phyloP scores from a whole-genome alignment of 306 rosid species.

The Alnus rubra region DNA sequence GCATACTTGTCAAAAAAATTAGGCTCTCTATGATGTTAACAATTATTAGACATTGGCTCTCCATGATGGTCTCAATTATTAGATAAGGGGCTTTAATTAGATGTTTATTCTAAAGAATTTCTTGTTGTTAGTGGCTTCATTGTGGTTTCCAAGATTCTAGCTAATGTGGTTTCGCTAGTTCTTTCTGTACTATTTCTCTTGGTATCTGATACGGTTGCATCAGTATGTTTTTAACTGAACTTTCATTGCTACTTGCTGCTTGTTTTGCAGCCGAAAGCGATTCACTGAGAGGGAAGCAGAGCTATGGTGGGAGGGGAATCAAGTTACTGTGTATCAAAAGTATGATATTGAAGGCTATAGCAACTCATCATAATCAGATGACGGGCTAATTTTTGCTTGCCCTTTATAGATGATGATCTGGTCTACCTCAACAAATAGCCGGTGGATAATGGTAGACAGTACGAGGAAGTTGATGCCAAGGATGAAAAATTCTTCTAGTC shows the following conservation, averaged over 20 bases:
- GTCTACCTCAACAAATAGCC: neutral
- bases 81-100: neutral
- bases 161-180: neutral
- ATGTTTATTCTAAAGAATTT: neutral
- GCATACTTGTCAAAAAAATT: neutral
- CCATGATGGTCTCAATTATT: neutral
- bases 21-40: neutral
- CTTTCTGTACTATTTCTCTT: neutral
- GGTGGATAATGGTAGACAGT: neutral
- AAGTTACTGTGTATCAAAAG: constrained; percentile 54
- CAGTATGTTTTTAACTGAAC: neutral
- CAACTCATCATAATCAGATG: constrained; percentile 41
- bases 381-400: constrained; percentile 37
- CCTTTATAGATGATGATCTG: constrained; percentile 28
- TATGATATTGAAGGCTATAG: constrained; percentile 65
- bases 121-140: neutral
- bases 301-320: constrained; percentile 90
- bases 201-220: neutral
- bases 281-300: constrained; percentile 71
- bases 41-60: neutral
- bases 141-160: neutral
- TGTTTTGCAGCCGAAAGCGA: constrained; percentile 61
- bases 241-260: constrained; percentile 8
- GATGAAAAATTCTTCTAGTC: neutral
- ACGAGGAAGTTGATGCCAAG: constrained; percentile 1